These are phyloP conservation scores for Phaeodactylum tricornutum DNA, from an alignment of 108 stramenopile species.

Conservation along the genomic window DNA sequence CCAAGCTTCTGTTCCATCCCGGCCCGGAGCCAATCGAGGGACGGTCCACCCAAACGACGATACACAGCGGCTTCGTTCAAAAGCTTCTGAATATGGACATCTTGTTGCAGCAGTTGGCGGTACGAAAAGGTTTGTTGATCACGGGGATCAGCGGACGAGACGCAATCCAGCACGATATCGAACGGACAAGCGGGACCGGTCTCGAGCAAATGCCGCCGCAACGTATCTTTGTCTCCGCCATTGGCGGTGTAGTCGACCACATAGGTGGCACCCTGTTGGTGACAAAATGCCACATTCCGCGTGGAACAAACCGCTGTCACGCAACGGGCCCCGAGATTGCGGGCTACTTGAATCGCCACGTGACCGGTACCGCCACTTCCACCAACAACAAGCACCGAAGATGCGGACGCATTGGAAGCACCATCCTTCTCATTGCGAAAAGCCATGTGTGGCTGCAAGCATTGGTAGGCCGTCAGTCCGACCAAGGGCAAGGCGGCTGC, in stretches of 20 bases:
- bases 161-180: conserved; percentile 40
- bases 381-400: conserved; percentile 32
- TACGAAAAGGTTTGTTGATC: conserved; percentile 7
- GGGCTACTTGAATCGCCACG: conserved; percentile 37
- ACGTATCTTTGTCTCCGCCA: background rate
- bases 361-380: conserved; percentile 48
- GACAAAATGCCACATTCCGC: conserved; percentile 23
- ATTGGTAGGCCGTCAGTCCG: conserved; percentile 41
- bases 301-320: conserved; percentile 26
- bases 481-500: conserved; percentile 40
- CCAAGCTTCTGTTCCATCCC: conserved; percentile 15
- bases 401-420: background rate
- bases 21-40: conserved; percentile 29
- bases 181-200: conserved; percentile 7
- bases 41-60: conserved; percentile 24
- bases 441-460: conserved; percentile 17
- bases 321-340: conserved; percentile 14
- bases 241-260: conserved; percentile 24
- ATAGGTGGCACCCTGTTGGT: conserved; percentile 19
- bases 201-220: background rate
- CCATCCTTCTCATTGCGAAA: too few relatives aligned
- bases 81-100: background rate
- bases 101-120: background rate
- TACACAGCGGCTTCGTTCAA: background rate
- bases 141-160: conserved; percentile 31